Evolutionary conservation across 1,284 basidiomycete species (phyloP).

Genomic region (Phaffia rhodozyma): DNA sequence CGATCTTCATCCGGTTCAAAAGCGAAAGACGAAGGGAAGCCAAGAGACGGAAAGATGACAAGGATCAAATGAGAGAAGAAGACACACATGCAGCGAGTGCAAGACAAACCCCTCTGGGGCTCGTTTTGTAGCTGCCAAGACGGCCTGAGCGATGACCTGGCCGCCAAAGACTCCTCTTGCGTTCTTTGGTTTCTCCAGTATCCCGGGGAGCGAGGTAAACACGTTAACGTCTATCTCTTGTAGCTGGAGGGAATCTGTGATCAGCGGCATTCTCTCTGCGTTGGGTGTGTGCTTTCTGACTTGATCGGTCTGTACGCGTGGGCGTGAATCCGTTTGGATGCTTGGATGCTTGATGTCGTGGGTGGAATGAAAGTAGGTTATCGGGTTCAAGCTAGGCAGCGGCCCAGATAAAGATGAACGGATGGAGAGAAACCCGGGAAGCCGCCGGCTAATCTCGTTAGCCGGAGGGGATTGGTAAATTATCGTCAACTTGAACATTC

Average conservation of each 20-base stretch:
- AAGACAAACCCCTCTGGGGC: slow-evolving; percentile 55
- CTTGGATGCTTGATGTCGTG: too few relatives aligned
- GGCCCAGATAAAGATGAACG: neutral
- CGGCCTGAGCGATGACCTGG: slow-evolving; percentile 70
- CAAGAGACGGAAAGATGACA: neutral
- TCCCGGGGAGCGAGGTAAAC: too few relatives aligned
- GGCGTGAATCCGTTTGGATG: too few relatives aligned
- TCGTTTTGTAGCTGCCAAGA: slow-evolving; percentile 64
- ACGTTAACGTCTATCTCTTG: neutral
- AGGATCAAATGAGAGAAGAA: slow-evolving; percentile 12
- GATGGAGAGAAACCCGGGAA: neutral
- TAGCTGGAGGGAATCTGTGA: neutral
- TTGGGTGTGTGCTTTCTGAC: too few relatives aligned
- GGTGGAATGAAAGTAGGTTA: neutral
- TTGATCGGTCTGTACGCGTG: too few relatives aligned
- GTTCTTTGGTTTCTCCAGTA: too few relatives aligned
- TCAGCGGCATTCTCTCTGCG: too few relatives aligned
- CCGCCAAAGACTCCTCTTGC: slow-evolving; percentile 72
- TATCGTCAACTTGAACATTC: too few relatives aligned
- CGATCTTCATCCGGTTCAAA: neutral
- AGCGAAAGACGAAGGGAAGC: neutral
- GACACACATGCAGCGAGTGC: slow-evolving; percentile 49
- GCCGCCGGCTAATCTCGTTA: neutral
- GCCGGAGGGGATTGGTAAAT: neutral
- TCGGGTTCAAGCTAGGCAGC: neutral